A percentile compares a stretch with the other conserved stretches of the same genome.
phyloP scores from a whole-genome alignment of 1,284 basidiomycete genomes.

The Puccinia hordei region DNA sequence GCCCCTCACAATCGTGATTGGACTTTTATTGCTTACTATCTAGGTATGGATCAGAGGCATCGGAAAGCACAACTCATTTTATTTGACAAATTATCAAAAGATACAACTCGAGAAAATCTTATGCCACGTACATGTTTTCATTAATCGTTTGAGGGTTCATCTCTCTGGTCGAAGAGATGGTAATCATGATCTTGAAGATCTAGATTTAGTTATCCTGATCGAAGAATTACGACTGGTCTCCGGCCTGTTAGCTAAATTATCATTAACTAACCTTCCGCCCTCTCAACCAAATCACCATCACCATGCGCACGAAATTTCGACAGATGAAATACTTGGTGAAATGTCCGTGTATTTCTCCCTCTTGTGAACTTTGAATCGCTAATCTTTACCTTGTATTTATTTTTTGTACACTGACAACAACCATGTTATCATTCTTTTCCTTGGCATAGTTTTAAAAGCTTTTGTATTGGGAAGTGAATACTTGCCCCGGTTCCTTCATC shows the following conservation, averaged over 20 bases:
- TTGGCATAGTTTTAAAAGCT: slow-evolving; percentile 27
- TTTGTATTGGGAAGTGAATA: slow-evolving; percentile 44
- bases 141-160: background rate
- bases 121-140: slow-evolving; percentile 12
- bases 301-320: slow-evolving; percentile 19
- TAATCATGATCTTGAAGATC: background rate
- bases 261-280: background rate
- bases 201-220: slow-evolving; percentile 38
- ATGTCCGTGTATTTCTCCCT: slow-evolving; percentile 27
- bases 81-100: slow-evolving; percentile 36
- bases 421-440: background rate
- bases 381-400: background rate
- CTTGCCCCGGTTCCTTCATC: background rate
- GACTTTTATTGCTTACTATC: background rate
- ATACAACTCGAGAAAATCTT: slow-evolving; percentile 16
- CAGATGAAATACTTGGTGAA: slow-evolving; percentile 41
- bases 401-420: background rate
- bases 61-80: slow-evolving; percentile 1
- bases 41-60: slow-evolving; percentile 4
- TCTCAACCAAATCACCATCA: slow-evolving; percentile 5
- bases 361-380: background rate
- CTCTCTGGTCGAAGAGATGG: background rate
- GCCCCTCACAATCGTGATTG: background rate
- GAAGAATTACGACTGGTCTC: slow-evolving; percentile 37
- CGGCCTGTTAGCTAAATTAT: slow-evolving; percentile 18